A percentile compares a stretch with the other conserved stretches of the same genome.
Evolutionary conservation across 768 basidiomycete species (phyloP).

Genomic region (Rubroboletus satanas): DNA sequence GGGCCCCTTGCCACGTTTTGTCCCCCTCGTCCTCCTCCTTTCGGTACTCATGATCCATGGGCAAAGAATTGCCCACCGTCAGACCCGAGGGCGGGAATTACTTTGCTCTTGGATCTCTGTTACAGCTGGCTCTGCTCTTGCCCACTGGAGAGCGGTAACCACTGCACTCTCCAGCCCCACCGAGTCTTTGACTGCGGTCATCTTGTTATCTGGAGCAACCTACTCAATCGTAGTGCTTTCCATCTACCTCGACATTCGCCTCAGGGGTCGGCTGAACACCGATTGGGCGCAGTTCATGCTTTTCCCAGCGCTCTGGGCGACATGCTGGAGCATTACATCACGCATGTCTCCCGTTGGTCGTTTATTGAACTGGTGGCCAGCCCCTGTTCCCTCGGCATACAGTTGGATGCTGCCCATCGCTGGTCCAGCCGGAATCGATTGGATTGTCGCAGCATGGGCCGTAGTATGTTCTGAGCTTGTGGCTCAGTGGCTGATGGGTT

Average conservation of each 20-base stretch:
- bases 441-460: constrained; percentile 75
- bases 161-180: constrained; percentile 53
- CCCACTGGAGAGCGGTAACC: constrained; percentile 42
- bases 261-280: constrained; percentile 27
- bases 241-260: constrained; percentile 38
- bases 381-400: constrained; percentile 55
- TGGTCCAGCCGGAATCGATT: constrained; percentile 65
- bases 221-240: constrained; percentile 42
- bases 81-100: constrained; percentile 27
- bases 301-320: constrained; percentile 71
- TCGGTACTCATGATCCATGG: constrained; percentile 29
- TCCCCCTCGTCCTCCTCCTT: constrained; percentile 32
- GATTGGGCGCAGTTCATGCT: constrained; percentile 47
- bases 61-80: constrained; percentile 29
- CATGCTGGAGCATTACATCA: constrained; percentile 53
- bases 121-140: constrained; percentile 39
- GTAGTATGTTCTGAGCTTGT: constrained; percentile 54
- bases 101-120: constrained; percentile 37
- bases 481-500: constrained; percentile 56
- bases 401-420: constrained; percentile 56
- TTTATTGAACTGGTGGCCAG: constrained; percentile 60
- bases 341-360: constrained; percentile 64
- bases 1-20: constrained; percentile 29
- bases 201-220: constrained; percentile 38
- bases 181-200: constrained; percentile 46